phyloP scores from a whole-genome alignment of 257 asterid genomes.

The Solanum gandarillasii region DNA sequence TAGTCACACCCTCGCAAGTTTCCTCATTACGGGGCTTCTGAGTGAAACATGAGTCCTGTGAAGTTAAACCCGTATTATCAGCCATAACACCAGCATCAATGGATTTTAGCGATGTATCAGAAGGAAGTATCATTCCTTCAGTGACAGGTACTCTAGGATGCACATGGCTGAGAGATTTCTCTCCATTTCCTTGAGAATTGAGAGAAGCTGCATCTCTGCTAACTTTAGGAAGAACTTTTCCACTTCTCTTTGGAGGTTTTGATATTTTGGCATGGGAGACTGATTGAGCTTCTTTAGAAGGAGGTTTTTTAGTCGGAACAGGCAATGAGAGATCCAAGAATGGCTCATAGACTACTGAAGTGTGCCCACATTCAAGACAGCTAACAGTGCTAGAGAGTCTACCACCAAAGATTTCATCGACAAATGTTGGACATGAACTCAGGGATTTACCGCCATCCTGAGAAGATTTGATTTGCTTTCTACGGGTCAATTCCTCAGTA shows the following conservation, averaged over 20 bases:
- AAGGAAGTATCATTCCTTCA: slow-evolving; percentile 14
- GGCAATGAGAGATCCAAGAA: slow-evolving; percentile 85
- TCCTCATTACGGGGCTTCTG: slow-evolving; percentile 11
- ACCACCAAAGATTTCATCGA: slow-evolving; percentile 87
- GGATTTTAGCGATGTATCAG: slow-evolving; percentile 24
- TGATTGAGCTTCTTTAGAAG: slow-evolving; percentile 30
- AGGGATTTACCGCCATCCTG: slow-evolving; percentile 16
- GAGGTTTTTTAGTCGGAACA: slow-evolving; percentile 69
- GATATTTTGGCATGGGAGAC: slow-evolving; percentile 48
- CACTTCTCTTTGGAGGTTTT: slow-evolving; percentile 53
- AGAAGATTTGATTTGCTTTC: slow-evolving; percentile 27
- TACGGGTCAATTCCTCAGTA: slow-evolving; percentile 44
- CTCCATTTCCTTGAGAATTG: slow-evolving; percentile 22
- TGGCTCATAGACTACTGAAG: slow-evolving; percentile 69
- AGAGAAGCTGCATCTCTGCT: slow-evolving; percentile 19
- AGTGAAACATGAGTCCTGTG: slow-evolving; percentile 23
- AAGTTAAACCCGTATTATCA: slow-evolving; percentile 32
- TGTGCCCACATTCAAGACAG: slow-evolving; percentile 74
- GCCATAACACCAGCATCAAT: slow-evolving; percentile 23
- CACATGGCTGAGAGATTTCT: slow-evolving; percentile 13
- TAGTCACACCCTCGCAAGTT: slow-evolving; percentile 8
- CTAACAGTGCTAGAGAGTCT: slow-evolving; percentile 63
- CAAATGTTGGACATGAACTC: slow-evolving; percentile 30
- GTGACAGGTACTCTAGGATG: slow-evolving; percentile 20
- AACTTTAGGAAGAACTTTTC: slow-evolving; percentile 34